Percentiles rank a stretch among this genome's conserved stretches.
Evolutionary conservation across 78 protist genomes (phyloP).

Genomic region (Neovahlkampfia damariscottae): DNA sequence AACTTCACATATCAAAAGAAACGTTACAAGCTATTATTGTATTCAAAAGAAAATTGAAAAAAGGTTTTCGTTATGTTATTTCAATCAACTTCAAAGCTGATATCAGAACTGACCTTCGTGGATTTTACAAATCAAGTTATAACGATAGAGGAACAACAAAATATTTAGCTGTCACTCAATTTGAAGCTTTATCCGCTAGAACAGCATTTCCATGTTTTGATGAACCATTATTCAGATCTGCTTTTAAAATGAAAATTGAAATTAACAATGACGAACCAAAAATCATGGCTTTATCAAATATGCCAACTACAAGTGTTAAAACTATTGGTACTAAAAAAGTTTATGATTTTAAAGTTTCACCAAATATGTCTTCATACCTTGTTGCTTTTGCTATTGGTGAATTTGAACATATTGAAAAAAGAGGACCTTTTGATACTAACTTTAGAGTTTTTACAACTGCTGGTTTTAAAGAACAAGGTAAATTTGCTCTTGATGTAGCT

Average conservation of each 20-base stretch:
- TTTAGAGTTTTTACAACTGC: neutral
- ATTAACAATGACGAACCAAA: neutral
- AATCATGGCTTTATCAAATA: slow-evolving; percentile 29
- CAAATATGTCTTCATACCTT: slow-evolving; percentile 75
- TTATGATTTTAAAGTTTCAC: slow-evolving; percentile 32
- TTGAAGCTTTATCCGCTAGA: slow-evolving; percentile 76
- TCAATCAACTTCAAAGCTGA: no score
- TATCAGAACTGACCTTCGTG: no score
- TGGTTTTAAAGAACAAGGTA: neutral
- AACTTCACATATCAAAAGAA: no score
- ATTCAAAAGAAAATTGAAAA: no score
- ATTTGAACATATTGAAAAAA: no score
- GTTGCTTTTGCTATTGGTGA: slow-evolving; percentile 80
- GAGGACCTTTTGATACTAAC: neutral
- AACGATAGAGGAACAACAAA: no score
- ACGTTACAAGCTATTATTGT: no score
- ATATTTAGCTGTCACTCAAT: no score
- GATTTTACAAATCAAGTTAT: no score
- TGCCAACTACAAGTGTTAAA: neutral
- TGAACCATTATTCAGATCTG: slow-evolving; percentile 75
- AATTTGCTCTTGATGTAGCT: slow-evolving; percentile 17
- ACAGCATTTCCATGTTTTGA: slow-evolving; percentile 76
- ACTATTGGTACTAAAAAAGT: neutral
- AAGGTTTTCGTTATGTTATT: no score
- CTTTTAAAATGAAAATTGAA: slow-evolving; percentile 28